Base-by-base conservation (phyloP, 495 filamentous ascomycete genomes). In the Penicillium herquei region DNA sequence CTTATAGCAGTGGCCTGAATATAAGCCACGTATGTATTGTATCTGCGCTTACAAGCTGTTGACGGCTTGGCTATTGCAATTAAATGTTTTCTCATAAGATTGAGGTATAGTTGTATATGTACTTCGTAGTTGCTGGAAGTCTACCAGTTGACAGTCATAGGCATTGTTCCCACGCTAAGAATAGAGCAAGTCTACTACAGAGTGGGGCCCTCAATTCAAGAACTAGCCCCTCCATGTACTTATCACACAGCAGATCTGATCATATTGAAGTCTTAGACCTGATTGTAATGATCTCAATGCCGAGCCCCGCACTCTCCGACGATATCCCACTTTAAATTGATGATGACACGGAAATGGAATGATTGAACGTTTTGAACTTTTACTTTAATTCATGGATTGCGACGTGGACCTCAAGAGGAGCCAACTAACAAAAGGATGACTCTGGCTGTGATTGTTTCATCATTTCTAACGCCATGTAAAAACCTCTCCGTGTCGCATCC, bases 381-480 rank as follows among this genome's bases (percentile, higher is more conserved):
- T 61, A 72, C 68, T 70, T 70, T 60, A 68, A 63, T 69, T 73
- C 61, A 66, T 68, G 67, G 68, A 72, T 67, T 74, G 72, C 73
- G 70, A 69, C 68, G 63, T 66, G 59, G 51, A 64, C 62, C 57
- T 54, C 64, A 62, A 70, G 72, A 73, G 71, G 66, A 66, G 72
- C 56, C 70, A 72, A 72, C 59, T 72, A 73, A 64, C 58, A 71
- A 71, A 48, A 75, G 65, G 67, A 63, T 69, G 70, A 75, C 70
- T 67, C 67, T 63, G 71, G 70, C 74, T 70, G 68, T 66, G 63
- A 68, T 68, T 68, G 63, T 71, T 68, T 73, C 68, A 74, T 73
- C 65, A 77, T 75, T 74, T 68, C 68, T 70, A 75, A 77, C 72
- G 72, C 72, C 74, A 70, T 72, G 55, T 70, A 57, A 66, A 70